Conservation (phyloP, 106 monocot species). For the Triglochin maritima region DNA sequence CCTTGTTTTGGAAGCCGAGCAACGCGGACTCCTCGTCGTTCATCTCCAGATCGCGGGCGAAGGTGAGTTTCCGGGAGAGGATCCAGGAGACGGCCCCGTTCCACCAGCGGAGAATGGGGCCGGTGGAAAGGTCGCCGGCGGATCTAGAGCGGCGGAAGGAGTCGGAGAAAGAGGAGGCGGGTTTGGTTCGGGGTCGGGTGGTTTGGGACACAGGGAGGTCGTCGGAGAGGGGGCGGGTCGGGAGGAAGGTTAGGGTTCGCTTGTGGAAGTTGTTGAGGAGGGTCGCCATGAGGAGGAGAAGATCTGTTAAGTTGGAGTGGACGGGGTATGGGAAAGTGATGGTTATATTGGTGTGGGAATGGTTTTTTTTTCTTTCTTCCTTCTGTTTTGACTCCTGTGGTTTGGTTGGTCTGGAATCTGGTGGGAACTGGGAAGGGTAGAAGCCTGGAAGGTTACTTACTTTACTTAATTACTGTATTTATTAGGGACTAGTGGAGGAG, state of each 20-base stretch:
- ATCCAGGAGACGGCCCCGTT: slow-evolving; percentile 56
- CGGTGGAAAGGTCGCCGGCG: slow-evolving; percentile 35
- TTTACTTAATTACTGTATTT: too few relatives aligned
- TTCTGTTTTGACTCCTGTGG: not conserved
- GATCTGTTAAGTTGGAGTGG: not conserved
- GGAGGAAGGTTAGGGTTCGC: slow-evolving; percentile 34
- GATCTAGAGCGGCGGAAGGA: slow-evolving; percentile 55
- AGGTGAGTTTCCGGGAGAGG: slow-evolving; percentile 50
- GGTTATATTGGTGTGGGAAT: not conserved
- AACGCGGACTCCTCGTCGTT: slow-evolving; percentile 61
- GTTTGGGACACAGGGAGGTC: slow-evolving; percentile 43
- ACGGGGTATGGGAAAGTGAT: not conserved
- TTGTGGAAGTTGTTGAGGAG: slow-evolving; percentile 46
- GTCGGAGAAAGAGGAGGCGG: slow-evolving; percentile 12
- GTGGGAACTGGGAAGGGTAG: not conserved
- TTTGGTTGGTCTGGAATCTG: not conserved
- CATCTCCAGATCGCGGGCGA: slow-evolving; percentile 73
- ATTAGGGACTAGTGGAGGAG: too few relatives aligned
- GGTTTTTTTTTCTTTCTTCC: too few relatives aligned
- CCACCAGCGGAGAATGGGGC: slow-evolving; percentile 63
- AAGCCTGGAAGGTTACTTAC: not conserved
- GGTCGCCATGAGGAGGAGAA: slow-evolving; percentile 20
- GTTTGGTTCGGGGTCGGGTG: slow-evolving; percentile 19
- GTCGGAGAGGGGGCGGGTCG: slow-evolving; percentile 44
- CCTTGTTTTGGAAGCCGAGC: slow-evolving; percentile 50